Conservation (phyloP, 1,284 basidiomycete genomes). For the Dichomitus squalens region DNA sequence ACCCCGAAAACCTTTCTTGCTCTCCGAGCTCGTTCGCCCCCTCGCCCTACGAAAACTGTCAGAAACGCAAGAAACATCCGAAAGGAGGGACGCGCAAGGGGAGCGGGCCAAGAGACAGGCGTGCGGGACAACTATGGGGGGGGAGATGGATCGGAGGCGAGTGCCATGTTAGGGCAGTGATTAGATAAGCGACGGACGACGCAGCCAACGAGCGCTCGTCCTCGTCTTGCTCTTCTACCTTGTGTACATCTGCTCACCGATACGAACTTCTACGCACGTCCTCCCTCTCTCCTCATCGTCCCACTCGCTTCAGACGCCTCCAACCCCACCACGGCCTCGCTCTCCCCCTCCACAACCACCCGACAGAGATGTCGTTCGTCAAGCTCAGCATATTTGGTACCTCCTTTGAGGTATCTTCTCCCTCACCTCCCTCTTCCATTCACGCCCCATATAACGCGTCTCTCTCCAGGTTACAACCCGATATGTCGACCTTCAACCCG, state of each 20-base stretch:
- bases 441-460: background rate
- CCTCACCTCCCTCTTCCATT: conserved; percentile 4
- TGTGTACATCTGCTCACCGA: background rate
- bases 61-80: too few relatives aligned
- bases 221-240: background rate
- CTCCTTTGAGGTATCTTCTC: conserved; percentile 76
- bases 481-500: conserved; percentile 99
- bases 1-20: too few relatives aligned
- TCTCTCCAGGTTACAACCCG: conserved; percentile 87
- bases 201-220: background rate
- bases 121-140: background rate
- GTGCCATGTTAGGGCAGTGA: background rate
- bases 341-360: background rate
- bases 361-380: conserved; percentile 81
- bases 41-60: too few relatives aligned
- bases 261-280: background rate
- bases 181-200: conserved; percentile 22
- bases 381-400: conserved; percentile 99
- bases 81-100: background rate
- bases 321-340: background rate
- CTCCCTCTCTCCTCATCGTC: background rate
- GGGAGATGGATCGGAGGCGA: background rate
- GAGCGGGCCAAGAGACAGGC: background rate
- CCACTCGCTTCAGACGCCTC: background rate
- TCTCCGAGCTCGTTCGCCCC: background rate